These are phyloP conservation scores for Bipolaris oryzae DNA, from an alignment of 2,329 filamentous ascomycete species.

Conservation along the genomic window DNA sequence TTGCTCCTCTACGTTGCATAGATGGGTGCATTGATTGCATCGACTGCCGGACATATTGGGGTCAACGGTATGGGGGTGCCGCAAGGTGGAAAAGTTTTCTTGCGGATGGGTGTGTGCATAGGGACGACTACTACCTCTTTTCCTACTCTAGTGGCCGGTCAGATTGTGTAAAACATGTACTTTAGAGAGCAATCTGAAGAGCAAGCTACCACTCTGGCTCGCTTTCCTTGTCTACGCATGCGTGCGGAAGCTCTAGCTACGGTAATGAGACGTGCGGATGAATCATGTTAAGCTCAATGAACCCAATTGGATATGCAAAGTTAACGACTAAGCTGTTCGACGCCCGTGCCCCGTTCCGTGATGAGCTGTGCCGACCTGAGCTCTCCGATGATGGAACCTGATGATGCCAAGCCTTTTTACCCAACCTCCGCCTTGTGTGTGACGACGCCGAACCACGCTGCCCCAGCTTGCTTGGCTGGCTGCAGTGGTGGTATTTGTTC, in stretches of 20 bases:
- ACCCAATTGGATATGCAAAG: constrained; percentile 29
- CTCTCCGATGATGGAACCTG: constrained; percentile 29
- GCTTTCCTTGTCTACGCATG: constrained; percentile 35
- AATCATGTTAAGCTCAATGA: constrained; percentile 35
- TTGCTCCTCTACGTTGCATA: constrained; percentile 52
- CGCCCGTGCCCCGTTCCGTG: constrained; percentile 23
- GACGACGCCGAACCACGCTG: not conserved
- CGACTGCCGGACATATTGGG: constrained; percentile 40
- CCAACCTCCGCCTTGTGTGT: constrained; percentile 32
- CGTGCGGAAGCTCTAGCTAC: constrained; percentile 26
- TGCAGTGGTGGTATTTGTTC: not conserved
- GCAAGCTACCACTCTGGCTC: constrained; percentile 48
- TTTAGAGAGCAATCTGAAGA: constrained; percentile 52
- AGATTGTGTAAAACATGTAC: constrained; percentile 54
- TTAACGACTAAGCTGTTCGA: constrained; percentile 27
- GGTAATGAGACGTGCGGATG: constrained; percentile 37
- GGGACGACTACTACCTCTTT: constrained; percentile 47
- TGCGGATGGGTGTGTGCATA: constrained; percentile 50
- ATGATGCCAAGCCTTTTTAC: constrained; percentile 41
- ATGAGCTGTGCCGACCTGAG: constrained; percentile 30
- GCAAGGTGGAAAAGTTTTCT: constrained; percentile 45
- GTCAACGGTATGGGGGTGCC: constrained; percentile 42
- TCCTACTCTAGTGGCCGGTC: constrained; percentile 49
- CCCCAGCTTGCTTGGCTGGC: not conserved
- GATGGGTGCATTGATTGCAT: constrained; percentile 45